These are phyloP conservation scores for Colletotrichum acutatum DNA, from an alignment of 2,329 filamentous ascomycete genomes.

Conservation along the genomic window DNA sequence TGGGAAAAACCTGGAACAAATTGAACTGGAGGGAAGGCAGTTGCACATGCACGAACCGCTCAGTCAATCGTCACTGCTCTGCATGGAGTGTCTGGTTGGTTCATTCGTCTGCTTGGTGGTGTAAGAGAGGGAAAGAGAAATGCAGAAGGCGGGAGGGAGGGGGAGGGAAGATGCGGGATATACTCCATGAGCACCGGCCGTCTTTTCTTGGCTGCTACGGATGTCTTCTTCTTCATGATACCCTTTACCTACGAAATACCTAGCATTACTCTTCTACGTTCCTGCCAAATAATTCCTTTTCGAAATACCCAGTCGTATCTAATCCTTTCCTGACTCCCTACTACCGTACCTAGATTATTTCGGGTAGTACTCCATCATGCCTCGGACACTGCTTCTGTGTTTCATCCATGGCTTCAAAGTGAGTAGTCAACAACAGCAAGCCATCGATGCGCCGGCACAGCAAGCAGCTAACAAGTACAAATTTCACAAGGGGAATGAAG, in stretches of 20 bases:
- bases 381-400: conserved; percentile 72
- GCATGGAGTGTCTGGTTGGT: neutral
- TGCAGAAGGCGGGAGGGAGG: neutral
- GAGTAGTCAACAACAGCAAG: neutral
- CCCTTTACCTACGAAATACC: neutral
- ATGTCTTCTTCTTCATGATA: neutral
- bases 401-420: conserved; percentile 83
- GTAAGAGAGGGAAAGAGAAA: neutral
- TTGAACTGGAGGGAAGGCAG: neutral
- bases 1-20: conserved; percentile 33
- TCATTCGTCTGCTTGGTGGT: neutral
- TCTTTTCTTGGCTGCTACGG: no score
- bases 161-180: conserved; percentile 1
- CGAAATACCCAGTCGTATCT: neutral
- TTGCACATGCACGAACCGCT: conserved; percentile 23
- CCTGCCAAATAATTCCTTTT: neutral
- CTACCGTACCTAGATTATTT: neutral
- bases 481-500: conserved; percentile 67
- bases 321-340: neutral
- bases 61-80: conserved; percentile 29
- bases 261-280: neutral
- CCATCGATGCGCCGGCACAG: neutral
- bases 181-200: neutral
- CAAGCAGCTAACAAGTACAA: neutral
- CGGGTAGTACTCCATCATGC: conserved; percentile 44